phyloP scores from a whole-genome alignment of 768 basidiomycete species.

The Lepiota brunneoincarnata region DNA sequence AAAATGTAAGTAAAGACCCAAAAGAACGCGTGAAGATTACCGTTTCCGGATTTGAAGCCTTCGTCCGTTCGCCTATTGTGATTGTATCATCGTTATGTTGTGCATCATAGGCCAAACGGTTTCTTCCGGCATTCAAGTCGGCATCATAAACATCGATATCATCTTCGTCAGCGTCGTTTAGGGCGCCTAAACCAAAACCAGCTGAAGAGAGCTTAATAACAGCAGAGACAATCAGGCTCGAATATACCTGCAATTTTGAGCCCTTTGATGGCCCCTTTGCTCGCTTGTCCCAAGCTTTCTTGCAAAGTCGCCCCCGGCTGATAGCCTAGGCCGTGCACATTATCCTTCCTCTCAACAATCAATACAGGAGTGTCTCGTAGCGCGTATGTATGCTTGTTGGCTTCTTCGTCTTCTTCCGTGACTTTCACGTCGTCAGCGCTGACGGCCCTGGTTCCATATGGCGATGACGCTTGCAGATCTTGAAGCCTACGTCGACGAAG shows the following conservation, averaged over 20 bases:
- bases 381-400: conserved; percentile 83
- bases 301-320: conserved; percentile 58
- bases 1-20: conserved; percentile 20
- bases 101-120: conserved; percentile 63
- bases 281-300: conserved; percentile 49
- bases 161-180: conserved; percentile 94
- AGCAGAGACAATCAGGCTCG: background rate
- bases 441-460: conserved; percentile 27
- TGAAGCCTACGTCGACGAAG: conserved; percentile 72
- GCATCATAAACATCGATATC: conserved; percentile 83
- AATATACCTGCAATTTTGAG: conserved; percentile 55
- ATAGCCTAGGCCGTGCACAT: conserved; percentile 82
- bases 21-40: conserved; percentile 23
- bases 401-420: conserved; percentile 73
- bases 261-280: conserved; percentile 30
- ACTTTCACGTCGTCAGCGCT: conserved; percentile 31
- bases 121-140: conserved; percentile 30
- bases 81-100: conserved; percentile 55
- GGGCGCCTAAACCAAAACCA: conserved; percentile 85
- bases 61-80: conserved; percentile 33
- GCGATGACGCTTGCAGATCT: conserved; percentile 47
- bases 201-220: conserved; percentile 37
- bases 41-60: conserved; percentile 17
- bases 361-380: conserved; percentile 74
- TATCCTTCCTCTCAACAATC: conserved; percentile 65